Evolutionary conservation across 2,329 filamentous ascomycete species (phyloP).

Genomic region (Diaporthe citriasiana): DNA sequence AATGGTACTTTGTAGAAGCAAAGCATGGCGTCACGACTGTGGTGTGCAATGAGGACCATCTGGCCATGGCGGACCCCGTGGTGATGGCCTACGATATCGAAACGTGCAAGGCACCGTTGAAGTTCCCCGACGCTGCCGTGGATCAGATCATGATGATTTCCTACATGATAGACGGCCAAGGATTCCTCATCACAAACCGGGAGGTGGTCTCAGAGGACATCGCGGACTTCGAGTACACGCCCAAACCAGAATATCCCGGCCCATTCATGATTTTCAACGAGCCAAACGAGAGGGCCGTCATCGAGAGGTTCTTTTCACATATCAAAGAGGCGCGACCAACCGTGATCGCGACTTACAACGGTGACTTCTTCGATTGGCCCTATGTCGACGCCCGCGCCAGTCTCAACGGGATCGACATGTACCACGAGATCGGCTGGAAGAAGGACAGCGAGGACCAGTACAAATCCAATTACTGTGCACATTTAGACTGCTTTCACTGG

Average conservation of each 20-base stretch:
- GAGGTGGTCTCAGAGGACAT: slow-evolving; percentile 99
- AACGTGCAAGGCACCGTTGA: slow-evolving; percentile 93
- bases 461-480: slow-evolving; percentile 94
- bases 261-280: slow-evolving; percentile 99
- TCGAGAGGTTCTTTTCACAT: slow-evolving; percentile 95
- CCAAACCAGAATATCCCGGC: slow-evolving; percentile 94
- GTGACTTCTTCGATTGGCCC: slow-evolving; percentile 99
- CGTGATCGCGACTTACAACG: slow-evolving; percentile 99
- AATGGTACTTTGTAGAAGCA: slow-evolving; percentile 96
- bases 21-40: slow-evolving; percentile 92
- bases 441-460: slow-evolving; percentile 97
- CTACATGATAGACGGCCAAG: slow-evolving; percentile 99
- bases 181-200: slow-evolving; percentile 97
- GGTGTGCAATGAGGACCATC: slow-evolving; percentile 85
- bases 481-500: slow-evolving; percentile 99
- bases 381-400: slow-evolving; percentile 96
- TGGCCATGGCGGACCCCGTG: slow-evolving; percentile 94
- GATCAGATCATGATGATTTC: slow-evolving; percentile 99
- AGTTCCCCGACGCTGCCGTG: slow-evolving; percentile 94
- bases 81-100: slow-evolving; percentile 99
- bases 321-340: slow-evolving; percentile 95
- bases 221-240: slow-evolving; percentile 97
- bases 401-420: slow-evolving; percentile 98
- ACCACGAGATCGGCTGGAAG: slow-evolving; percentile 96
- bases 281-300: slow-evolving; percentile 86